Evolutionary conservation across 1,284 basidiomycete genomes (phyloP).

Genomic region (Puccinia triticina): DNA sequence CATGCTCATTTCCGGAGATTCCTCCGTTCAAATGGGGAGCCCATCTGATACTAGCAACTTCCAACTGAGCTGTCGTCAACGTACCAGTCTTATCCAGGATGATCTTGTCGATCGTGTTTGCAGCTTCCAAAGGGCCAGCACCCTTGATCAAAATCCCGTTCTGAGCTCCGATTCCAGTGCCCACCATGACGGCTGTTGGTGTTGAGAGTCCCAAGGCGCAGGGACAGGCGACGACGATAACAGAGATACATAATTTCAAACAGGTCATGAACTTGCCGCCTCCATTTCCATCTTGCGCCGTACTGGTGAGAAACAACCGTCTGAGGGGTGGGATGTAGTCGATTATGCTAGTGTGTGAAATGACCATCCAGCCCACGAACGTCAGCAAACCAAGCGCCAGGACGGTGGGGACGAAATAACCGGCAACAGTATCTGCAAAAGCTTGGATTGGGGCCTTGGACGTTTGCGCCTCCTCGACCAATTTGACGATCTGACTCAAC

Average conservation of each 20-base stretch:
- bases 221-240: slow-evolving; percentile 97
- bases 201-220: slow-evolving; percentile 95
- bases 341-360: slow-evolving; percentile 69
- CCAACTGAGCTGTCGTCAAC: slow-evolving; percentile 82
- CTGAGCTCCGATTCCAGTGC: slow-evolving; percentile 93
- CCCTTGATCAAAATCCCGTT: slow-evolving; percentile 99
- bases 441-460: slow-evolving; percentile 97
- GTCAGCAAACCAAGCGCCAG: slow-evolving; percentile 80
- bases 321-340: slow-evolving; percentile 71
- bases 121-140: slow-evolving; percentile 88
- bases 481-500: slow-evolving; percentile 89
- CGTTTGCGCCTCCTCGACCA: slow-evolving; percentile 97
- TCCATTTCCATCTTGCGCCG: slow-evolving; percentile 13
- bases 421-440: slow-evolving; percentile 91
- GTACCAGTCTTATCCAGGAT: slow-evolving; percentile 98
- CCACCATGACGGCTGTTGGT: slow-evolving; percentile 99
- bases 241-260: slow-evolving; percentile 95
- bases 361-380: slow-evolving; percentile 80
- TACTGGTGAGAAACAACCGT: slow-evolving; percentile 67
- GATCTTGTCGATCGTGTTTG: slow-evolving; percentile 76
- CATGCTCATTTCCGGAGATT: not conserved
- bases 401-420: slow-evolving; percentile 91
- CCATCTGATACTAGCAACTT: slow-evolving; percentile 77
- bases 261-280: slow-evolving; percentile 78
- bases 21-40: slow-evolving; percentile 62